Percentiles rank a stretch among this genome's conserved stretches.
phyloP scores from a whole-genome alignment of 768 basidiomycete species.

The Sporobolomyces phaffii region DNA sequence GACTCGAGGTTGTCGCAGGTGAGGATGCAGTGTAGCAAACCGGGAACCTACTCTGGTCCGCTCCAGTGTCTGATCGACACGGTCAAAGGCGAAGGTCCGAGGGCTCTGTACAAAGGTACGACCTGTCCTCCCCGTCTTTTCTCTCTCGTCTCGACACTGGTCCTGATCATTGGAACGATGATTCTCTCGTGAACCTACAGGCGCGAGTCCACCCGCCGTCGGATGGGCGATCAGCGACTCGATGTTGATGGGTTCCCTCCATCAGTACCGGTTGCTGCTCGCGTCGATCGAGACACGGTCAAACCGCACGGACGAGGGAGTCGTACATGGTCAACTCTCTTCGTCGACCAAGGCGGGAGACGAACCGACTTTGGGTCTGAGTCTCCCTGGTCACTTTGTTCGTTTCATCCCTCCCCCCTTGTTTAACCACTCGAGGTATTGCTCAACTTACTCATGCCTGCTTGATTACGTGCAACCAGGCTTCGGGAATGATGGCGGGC shows the following conservation, averaged over 20 bases:
- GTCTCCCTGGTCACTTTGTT: slow-evolving; percentile 57
- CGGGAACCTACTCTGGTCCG: slow-evolving; percentile 60
- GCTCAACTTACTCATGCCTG: too few species aligned
- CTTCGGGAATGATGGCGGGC: slow-evolving; percentile 65
- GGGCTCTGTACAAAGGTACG: slow-evolving; percentile 59
- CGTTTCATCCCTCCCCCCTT: neutral
- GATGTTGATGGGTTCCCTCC: slow-evolving; percentile 58
- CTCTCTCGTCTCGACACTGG: too few species aligned
- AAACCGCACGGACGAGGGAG: slow-evolving; percentile 49
- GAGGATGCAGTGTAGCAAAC: slow-evolving; percentile 62
- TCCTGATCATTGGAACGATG: too few species aligned
- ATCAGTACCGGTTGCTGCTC: slow-evolving; percentile 64
- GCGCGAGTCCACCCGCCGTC: slow-evolving; percentile 64
- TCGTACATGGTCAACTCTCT: slow-evolving; percentile 46
- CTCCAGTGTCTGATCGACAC: slow-evolving; percentile 58
- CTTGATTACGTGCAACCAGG: too few species aligned
- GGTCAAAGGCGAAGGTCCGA: slow-evolving; percentile 58
- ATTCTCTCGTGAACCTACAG: too few species aligned
- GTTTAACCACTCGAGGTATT: too few species aligned
- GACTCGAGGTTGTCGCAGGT: slow-evolving; percentile 48
- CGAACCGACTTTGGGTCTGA: slow-evolving; percentile 51
- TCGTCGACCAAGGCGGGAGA: slow-evolving; percentile 38
- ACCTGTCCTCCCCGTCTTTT: too few species aligned
- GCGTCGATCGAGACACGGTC: slow-evolving; percentile 44
- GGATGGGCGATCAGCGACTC: slow-evolving; percentile 71